phyloP scores from a whole-genome alignment of 2,329 filamentous ascomycete genomes.

The Helotiales sp. region DNA sequence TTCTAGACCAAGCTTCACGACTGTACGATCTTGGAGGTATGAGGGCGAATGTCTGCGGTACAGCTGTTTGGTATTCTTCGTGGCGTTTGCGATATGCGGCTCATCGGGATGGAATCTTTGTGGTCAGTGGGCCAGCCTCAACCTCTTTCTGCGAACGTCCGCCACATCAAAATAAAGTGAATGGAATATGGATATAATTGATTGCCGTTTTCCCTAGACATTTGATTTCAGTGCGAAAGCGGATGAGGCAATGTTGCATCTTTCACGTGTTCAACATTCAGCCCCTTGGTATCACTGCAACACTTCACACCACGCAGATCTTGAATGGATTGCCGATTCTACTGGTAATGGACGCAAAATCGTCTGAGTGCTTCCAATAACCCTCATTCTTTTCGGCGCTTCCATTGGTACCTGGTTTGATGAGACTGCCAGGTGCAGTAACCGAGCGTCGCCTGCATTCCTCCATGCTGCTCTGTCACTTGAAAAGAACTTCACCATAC shows the following conservation, averaged over 20 bases:
- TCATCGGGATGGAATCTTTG: neutral
- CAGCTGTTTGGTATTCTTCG: neutral
- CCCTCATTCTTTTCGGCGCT: too few species aligned
- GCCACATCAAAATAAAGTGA: neutral
- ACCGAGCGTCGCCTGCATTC: neutral
- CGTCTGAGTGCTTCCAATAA: too few species aligned
- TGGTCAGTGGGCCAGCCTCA: neutral
- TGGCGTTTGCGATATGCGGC: slow-evolving; percentile 2
- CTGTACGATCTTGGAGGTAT: too few species aligned
- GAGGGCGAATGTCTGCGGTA: neutral
- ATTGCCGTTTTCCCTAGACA: neutral
- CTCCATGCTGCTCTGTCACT: neutral
- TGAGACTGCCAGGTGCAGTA: neutral
- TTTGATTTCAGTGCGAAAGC: neutral
- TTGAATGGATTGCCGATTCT: too few species aligned
- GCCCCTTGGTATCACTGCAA: neutral
- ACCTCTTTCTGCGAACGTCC: neutral
- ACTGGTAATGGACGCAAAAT: too few species aligned
- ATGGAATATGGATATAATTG: neutral
- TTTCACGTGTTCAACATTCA: neutral
- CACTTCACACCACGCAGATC: neutral
- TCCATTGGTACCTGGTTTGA: too few species aligned
- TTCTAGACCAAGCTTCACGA: neutral
- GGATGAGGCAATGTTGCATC: neutral
- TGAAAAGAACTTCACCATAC: neutral